Evolutionary conservation across 345 rosid species (phyloP).

Genomic region (Mangifera indica): DNA sequence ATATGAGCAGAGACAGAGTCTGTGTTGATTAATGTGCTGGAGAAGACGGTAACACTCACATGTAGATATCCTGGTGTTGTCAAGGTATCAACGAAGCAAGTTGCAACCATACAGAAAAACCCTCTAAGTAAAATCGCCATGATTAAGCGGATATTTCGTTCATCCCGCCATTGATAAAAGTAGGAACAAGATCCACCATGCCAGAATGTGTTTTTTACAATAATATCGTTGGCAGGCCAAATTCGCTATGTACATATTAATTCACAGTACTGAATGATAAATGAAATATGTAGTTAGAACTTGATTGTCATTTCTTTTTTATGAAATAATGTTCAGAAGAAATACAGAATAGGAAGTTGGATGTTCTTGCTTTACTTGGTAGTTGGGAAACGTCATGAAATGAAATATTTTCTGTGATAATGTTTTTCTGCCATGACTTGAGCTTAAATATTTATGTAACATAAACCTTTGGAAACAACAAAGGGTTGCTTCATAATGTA

Average conservation of each 20-base stretch:
- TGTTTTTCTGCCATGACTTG: background rate
- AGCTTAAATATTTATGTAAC: conserved; percentile 23
- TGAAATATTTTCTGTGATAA: background rate
- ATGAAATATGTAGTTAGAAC: background rate
- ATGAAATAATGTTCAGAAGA: conserved; percentile 14
- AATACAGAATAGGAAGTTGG: background rate
- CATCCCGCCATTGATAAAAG: conserved; percentile 29
- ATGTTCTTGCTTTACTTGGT: background rate
- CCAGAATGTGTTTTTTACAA: background rate
- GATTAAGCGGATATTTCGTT: conserved; percentile 48
- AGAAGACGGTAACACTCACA: conserved; percentile 74
- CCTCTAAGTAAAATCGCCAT: conserved; percentile 52
- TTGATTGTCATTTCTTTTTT: background rate
- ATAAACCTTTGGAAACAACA: conserved; percentile 21
- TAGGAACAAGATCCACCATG: background rate
- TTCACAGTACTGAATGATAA: background rate
- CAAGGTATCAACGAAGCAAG: conserved; percentile 30
- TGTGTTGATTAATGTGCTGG: conserved; percentile 55
- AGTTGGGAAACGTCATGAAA: background rate
- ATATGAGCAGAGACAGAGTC: conserved; percentile 66
- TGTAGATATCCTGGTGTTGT: conserved; percentile 52
- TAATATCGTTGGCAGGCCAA: background rate
- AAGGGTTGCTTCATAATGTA: conserved; percentile 27
- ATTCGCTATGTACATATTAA: conserved; percentile 14
- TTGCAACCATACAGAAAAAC: conserved; percentile 30